These are phyloP conservation scores for Cryphonectria radicalis DNA, from an alignment of 2,329 filamentous ascomycete genomes.

Conservation along the genomic window DNA sequence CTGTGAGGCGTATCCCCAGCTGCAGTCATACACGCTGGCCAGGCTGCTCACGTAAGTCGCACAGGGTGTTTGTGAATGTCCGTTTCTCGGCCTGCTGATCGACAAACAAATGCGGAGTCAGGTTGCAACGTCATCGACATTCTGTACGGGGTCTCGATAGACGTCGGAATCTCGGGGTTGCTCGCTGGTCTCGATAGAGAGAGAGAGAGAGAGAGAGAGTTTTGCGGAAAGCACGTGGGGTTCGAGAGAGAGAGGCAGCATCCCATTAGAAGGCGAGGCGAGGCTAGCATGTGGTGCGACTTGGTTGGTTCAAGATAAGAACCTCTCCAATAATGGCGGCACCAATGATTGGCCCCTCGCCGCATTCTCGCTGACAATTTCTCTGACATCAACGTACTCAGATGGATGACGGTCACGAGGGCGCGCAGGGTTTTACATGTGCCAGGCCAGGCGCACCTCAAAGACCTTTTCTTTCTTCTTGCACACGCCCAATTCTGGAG, in stretches of 20 bases:
- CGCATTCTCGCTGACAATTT: constrained; percentile 23
- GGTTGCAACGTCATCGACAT: constrained; percentile 9
- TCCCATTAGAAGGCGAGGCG: constrained; percentile 22
- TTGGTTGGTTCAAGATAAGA: constrained; percentile 30
- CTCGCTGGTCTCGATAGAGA: neutral
- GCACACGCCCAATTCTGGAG: neutral
- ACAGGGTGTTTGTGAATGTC: neutral
- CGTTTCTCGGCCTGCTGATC: neutral
- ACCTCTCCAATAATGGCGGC: constrained; percentile 2
- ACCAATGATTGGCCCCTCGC: constrained; percentile 19
- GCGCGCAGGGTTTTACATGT: neutral
- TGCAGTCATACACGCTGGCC: neutral
- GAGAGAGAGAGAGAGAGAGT: neutral
- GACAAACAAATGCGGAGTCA: neutral
- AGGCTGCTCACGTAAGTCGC: constrained; percentile 8
- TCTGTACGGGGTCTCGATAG: neutral
- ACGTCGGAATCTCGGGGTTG: neutral
- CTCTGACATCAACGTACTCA: constrained; percentile 25
- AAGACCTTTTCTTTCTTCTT: neutral
- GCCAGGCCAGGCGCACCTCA: neutral
- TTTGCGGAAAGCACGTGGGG: neutral
- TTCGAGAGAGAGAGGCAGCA: constrained; percentile 4
- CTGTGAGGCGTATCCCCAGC: neutral
- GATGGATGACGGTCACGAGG: constrained; percentile 12
- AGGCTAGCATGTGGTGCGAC: constrained; percentile 24